phyloP scores from a whole-genome alignment of 768 basidiomycete species.

The Clathrus columnatus region DNA sequence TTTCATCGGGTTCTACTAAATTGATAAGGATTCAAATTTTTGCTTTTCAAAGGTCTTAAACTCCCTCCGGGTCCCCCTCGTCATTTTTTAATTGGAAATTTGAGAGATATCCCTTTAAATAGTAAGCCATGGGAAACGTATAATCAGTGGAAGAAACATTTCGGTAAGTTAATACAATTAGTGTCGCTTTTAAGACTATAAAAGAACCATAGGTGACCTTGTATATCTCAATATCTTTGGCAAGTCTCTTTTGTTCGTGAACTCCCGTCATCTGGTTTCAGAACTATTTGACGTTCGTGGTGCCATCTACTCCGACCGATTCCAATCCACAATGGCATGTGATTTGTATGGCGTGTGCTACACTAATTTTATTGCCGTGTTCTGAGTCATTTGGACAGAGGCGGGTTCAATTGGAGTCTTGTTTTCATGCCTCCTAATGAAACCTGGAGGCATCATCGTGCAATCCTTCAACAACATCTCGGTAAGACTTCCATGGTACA shows the following conservation, averaged over 20 bases:
- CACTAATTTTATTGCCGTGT: background rate
- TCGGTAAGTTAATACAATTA: too few species aligned
- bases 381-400: background rate
- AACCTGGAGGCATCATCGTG: slow-evolving; percentile 13
- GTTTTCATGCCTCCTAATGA: slow-evolving; percentile 11
- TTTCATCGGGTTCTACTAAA: too few species aligned
- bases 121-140: too few species aligned
- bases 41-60: too few species aligned
- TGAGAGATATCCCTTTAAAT: too few species aligned
- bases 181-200: too few species aligned
- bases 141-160: too few species aligned
- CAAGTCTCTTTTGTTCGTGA: slow-evolving; percentile 60
- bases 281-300: slow-evolving; percentile 68
- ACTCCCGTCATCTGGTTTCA: slow-evolving; percentile 45
- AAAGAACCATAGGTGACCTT: slow-evolving; percentile 40
- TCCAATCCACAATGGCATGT: slow-evolving; percentile 56
- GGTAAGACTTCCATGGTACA: slow-evolving; percentile 2
- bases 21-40: too few species aligned
- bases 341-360: slow-evolving; percentile 41
- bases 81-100: too few species aligned
- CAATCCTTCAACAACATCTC: slow-evolving; percentile 14
- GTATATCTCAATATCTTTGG: slow-evolving; percentile 59
- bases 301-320: too few species aligned
- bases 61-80: too few species aligned
- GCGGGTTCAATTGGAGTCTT: slow-evolving; percentile 1